Percentiles rank a stretch among this genome's conserved stretches.
Conservation (phyloP, 305 asterid genomes). For the Fraxinus velutina region DNA sequence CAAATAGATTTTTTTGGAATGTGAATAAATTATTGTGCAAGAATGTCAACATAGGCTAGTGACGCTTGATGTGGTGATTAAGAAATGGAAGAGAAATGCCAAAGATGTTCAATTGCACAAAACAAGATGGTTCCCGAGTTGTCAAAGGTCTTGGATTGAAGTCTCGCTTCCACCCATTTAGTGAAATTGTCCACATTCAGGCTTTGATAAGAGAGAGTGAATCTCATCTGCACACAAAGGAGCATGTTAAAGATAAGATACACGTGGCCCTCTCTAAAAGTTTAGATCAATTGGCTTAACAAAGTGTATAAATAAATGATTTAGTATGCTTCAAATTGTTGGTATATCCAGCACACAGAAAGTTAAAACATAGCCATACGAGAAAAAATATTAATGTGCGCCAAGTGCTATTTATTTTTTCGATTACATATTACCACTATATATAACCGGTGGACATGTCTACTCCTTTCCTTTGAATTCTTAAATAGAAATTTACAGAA, state of each 20-base stretch:
- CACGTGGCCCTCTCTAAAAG: not conserved
- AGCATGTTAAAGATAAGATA: not conserved
- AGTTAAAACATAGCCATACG: not conserved
- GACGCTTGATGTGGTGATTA: not conserved
- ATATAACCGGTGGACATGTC: not conserved
- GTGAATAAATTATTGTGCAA: not conserved
- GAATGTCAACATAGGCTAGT: not conserved
- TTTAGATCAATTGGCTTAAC: not conserved
- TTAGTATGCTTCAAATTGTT: not conserved
- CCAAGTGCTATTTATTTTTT: not conserved
- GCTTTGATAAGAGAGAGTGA: not conserved
- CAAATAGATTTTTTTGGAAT: not conserved
- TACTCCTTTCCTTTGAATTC: not conserved
- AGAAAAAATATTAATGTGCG: not conserved
- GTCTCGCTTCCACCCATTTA: not conserved
- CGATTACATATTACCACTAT: not conserved
- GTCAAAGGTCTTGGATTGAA: not conserved
- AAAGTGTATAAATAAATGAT: not conserved
- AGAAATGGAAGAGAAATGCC: not conserved
- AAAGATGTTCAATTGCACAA: not conserved
- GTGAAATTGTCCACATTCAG: not conserved
- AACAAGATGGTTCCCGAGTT: not conserved
- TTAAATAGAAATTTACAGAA: not conserved
- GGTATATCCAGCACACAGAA: not conserved
- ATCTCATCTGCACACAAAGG: not conserved